Percentiles rank a stretch among this genome's conserved stretches.
These are phyloP conservation scores for Prillingera fragicola DNA, from an alignment of 1,284 basidiomycete genomes.

Conservation along the genomic window DNA sequence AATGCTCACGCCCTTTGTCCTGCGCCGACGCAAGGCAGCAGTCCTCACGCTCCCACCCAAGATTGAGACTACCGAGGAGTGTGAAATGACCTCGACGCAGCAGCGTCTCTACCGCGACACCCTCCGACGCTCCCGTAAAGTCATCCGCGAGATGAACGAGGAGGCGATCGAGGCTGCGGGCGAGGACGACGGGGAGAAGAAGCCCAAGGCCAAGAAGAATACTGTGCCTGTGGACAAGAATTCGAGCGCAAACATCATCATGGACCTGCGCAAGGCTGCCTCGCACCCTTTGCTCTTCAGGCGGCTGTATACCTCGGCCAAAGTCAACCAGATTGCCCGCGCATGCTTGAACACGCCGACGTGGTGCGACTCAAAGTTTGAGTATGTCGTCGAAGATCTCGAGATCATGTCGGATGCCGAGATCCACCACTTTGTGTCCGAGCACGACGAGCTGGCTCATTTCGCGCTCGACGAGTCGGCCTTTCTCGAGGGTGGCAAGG, in stretches of 20 bases:
- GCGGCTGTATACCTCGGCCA: slow-evolving; percentile 70
- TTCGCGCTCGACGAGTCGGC: slow-evolving; percentile 68
- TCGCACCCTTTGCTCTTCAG: slow-evolving; percentile 95
- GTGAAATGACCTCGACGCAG: slow-evolving; percentile 83
- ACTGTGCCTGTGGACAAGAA: slow-evolving; percentile 57
- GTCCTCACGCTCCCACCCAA: slow-evolving; percentile 89
- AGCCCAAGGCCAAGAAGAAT: slow-evolving; percentile 45
- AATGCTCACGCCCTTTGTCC: slow-evolving; percentile 98
- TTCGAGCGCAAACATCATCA: slow-evolving; percentile 70
- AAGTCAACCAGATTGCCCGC: slow-evolving; percentile 68
- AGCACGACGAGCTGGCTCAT: slow-evolving; percentile 75
- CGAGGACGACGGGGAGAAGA: slow-evolving; percentile 38
- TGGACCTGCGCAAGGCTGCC: slow-evolving; percentile 93
- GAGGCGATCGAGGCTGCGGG: slow-evolving; percentile 35
- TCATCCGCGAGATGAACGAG: slow-evolving; percentile 64
- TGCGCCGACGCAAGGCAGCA: slow-evolving; percentile 89
- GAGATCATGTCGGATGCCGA: slow-evolving; percentile 91
- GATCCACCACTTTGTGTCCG: slow-evolving; percentile 64
- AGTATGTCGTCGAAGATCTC: slow-evolving; percentile 85
- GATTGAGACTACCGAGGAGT: slow-evolving; percentile 86
- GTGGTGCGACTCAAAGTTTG: slow-evolving; percentile 67
- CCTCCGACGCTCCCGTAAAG: slow-evolving; percentile 72
- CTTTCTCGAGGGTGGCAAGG: slow-evolving; percentile 86
- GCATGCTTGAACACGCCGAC: slow-evolving; percentile 85
- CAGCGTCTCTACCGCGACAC: slow-evolving; percentile 78